Base-by-base conservation (phyloP, 352 stramenopile species). In the Blastocystis sp. region DNA sequence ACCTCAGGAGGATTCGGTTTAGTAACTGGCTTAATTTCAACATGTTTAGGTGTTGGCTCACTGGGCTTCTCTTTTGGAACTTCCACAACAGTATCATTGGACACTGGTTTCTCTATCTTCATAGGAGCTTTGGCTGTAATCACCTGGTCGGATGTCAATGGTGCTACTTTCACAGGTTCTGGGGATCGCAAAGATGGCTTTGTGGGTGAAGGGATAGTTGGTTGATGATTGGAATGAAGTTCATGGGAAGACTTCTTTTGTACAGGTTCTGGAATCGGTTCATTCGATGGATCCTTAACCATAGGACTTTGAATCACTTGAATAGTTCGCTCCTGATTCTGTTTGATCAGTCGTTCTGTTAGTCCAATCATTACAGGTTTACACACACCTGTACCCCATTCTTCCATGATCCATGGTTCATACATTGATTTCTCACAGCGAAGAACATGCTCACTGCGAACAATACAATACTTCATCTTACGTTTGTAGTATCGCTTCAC, bases 381-480 rank as follows among this genome's bases (percentile, higher is more conserved):
- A 5, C 32, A 54, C n/a, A 35, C 54, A 21, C 56, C 43, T 16
- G 37, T 14, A 24, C 65, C 65, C 27, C 11, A 5, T 27, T 46
- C 12, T 27, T 29, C 56, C 37, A 51, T 35, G 37, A 77, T 56
- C 65, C 65, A 77, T 24, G 1, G 7, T n/a, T 77, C 65, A 42
- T 56, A 32, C 65, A 77, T 77, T n/a, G 65, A 77, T 32, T n/a
- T 21, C 29, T 77, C 65, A 14, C 37, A 35, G 16, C 27, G 65
- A 27, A 83, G 12, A 21, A 65, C 0, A 37, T 43, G 27, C 5
- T 66, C 54, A 14, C 21, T 5, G 0, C 37, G 32, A 1, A 83
- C 24, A 6, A 16, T 65, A 35, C 49, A 83, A 39, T 42, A 66
- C 29, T 66, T n/a, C 5, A 83, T 43, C 71, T 83, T 83, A 21